Base-by-base conservation (phyloP, 148 eudicot species). In the Pouteria glomerata region DNA sequence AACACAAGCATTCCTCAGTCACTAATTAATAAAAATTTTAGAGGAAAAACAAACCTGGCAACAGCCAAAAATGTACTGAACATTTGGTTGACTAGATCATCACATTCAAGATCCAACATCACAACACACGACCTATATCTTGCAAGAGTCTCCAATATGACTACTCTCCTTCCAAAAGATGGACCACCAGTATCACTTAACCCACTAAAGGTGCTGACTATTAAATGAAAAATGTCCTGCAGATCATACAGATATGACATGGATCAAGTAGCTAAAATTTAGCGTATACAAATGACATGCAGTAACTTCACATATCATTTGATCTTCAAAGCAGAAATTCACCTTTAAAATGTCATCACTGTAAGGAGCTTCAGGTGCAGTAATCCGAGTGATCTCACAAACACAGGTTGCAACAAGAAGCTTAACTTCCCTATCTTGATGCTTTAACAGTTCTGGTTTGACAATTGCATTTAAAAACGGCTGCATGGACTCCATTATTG, bases 81-180 rank as follows among this genome's bases (percentile, higher is more conserved):
- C 78, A 95, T 93, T 81, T 95, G 89, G 65, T 77, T 77, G 66
- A 95, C 82, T 26, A 95, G 90, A 77, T 95, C 97, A 79, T 90
- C 96, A 62, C 99, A 95, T 72, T 92, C 99, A 76, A 95, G 99
- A 84, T 95, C 99, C 76, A 95, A 78, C 96, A 95, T 95, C 80
- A 95, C 95, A 75, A 95, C 94, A 57, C 97, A 95, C 33, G 97
- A 95, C 77, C 97, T 90, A 74, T 92, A 95, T 85, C 88, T 90
- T 57, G 99, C 99, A 72, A 95, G 79, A 31, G 94, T 95, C 79
- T 95, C 97, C 86, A 95, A 83, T 57, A 95, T 92, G 68, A 83
- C 76, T 61, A 95, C 92, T 85, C 92, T 89, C 79, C 93, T 92
- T 66, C 87, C 96, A 81, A 88, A 92, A 26, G 89, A 83, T n/a